A percentile compares a stretch with the other conserved stretches of the same genome.
phyloP scores from a whole-genome alignment of 2,329 filamentous ascomycete genomes.

The Stagonosporopsis vannaccii region DNA sequence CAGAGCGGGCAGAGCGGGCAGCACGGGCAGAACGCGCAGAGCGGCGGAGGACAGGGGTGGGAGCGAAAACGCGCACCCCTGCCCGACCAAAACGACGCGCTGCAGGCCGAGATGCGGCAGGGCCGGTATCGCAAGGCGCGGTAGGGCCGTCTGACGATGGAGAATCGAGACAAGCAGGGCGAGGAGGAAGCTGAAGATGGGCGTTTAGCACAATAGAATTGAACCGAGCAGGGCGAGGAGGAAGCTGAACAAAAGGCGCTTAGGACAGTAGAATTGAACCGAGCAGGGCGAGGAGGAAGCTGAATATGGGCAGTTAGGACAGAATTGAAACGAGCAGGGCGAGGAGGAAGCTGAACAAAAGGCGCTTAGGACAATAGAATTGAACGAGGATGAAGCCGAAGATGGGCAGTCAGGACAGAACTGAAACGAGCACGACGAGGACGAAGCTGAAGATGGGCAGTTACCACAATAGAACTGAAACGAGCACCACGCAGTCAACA shows the following conservation, averaged over 20 bases:
- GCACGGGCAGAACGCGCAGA: slow-evolving; percentile 26
- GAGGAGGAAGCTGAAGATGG: neutral
- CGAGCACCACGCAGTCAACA: no score
- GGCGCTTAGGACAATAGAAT: neutral
- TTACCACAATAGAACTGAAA: no score
- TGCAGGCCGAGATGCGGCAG: slow-evolving; percentile 76
- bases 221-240: no score
- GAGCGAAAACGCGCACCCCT: slow-evolving; percentile 66
- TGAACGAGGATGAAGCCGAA: no score
- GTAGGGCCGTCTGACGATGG: slow-evolving; percentile 2
- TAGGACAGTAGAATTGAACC: no score
- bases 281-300: neutral
- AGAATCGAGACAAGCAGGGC: neutral
- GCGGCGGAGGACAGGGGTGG: no score
- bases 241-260: no score
- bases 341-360: neutral
- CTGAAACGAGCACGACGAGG: neutral
- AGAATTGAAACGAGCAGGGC: neutral
- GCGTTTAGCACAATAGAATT: neutral
- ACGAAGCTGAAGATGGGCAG: neutral
- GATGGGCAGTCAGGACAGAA: no score
- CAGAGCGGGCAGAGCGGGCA: slow-evolving; percentile 29
- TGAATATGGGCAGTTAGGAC: neutral
- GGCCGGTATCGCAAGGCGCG: slow-evolving; percentile 55
- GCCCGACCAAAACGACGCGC: slow-evolving; percentile 83